A percentile compares a stretch with the other conserved stretches of the same genome.
Conservation (phyloP, 495 filamentous ascomycete species). For the Patellaria atrata region DNA sequence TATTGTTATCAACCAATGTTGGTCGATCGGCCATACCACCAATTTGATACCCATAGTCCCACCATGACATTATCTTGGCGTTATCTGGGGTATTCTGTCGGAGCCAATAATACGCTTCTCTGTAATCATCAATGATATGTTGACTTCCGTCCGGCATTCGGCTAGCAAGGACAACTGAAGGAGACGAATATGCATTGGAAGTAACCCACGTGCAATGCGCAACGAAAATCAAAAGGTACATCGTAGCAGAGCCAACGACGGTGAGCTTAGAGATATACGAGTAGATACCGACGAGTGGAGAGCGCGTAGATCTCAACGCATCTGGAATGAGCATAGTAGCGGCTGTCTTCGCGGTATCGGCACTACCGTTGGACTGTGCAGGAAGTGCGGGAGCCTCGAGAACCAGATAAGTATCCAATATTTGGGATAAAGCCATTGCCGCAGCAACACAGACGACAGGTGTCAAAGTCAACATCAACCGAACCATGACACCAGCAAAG, state of each 20-base stretch:
- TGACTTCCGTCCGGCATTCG: conserved; percentile 87
- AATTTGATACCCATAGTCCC: conserved; percentile 99
- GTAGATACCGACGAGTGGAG: conserved; percentile 72
- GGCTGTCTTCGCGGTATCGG: conserved; percentile 26
- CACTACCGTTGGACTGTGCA: conserved; percentile 34
- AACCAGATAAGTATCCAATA: conserved; percentile 74
- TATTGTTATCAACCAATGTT: conserved; percentile 98
- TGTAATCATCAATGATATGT: conserved; percentile 98
- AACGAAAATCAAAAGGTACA: conserved; percentile 86
- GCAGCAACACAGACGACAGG: conserved; percentile 93
- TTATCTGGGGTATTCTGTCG: conserved; percentile 89
- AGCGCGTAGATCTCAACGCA: conserved; percentile 51
- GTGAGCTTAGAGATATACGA: conserved; percentile 61
- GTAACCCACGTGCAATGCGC: conserved; percentile 99
- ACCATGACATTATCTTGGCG: conserved; percentile 99
- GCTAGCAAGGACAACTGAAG: conserved; percentile 91
- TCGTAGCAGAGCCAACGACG: conserved; percentile 51
- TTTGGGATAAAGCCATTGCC: conserved; percentile 74
- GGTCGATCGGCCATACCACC: conserved; percentile 98
- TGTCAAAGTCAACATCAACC: conserved; percentile 93
- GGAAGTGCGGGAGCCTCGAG: conserved; percentile 36
- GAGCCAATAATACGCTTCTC: conserved; percentile 99
- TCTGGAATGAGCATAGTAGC: conserved; percentile 26
- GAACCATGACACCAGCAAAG: conserved; percentile 98
- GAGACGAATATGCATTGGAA: conserved; percentile 95